phyloP scores from a whole-genome alignment of 257 asterid genomes.

The Solanum corneliomulleri region DNA sequence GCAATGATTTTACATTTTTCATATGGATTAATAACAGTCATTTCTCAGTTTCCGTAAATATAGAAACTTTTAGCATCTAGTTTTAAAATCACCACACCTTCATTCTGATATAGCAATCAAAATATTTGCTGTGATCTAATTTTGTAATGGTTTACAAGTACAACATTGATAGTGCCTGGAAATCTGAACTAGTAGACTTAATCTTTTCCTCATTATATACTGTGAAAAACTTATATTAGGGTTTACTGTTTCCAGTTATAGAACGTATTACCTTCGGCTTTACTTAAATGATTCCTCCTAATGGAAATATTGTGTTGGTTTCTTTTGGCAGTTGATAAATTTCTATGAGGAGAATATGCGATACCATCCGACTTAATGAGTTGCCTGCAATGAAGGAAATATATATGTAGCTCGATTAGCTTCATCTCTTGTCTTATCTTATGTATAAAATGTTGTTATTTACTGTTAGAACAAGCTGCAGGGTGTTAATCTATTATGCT shows the following conservation, averaged over 20 bases:
- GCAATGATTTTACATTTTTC: neutral
- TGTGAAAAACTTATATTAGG: too few relatives aligned
- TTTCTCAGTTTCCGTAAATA: neutral
- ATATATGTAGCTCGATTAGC: neutral
- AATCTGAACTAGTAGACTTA: neutral
- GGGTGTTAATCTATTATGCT: neutral
- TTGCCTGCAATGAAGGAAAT: conserved; percentile 6
- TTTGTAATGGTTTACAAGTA: neutral
- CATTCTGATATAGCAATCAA: neutral
- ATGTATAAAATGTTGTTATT: conserved; percentile 25
- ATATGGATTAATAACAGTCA: neutral
- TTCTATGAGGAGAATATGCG: conserved; percentile 77
- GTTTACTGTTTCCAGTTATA: neutral
- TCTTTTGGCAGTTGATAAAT: conserved; percentile 54
- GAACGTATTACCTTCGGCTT: neutral
- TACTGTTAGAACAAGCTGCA: conserved; percentile 18
- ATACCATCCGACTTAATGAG: conserved; percentile 29
- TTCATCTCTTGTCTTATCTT: neutral
- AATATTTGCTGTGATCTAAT: neutral
- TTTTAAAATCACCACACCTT: neutral
- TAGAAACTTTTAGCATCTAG: neutral
- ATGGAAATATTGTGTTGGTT: neutral
- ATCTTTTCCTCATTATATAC: neutral
- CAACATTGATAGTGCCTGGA: neutral
- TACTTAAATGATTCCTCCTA: neutral